Conservation (phyloP, 352 stramenopile genomes). For the Globisporangium lucens region DNA sequence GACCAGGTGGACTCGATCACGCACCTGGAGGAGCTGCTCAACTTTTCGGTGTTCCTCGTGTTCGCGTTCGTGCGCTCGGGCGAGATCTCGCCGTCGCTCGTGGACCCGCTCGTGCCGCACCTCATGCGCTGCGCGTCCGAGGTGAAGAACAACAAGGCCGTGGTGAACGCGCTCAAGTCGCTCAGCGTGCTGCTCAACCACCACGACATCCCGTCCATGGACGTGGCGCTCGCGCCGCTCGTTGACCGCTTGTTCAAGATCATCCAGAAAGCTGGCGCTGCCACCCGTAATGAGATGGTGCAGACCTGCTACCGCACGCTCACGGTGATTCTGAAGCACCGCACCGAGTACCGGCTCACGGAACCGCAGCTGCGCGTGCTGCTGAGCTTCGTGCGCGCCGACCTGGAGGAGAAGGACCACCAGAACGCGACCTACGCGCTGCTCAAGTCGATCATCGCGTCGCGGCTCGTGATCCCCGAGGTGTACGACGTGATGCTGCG, state of each 20-base stretch:
- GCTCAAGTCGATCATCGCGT: slow-evolving; percentile 90
- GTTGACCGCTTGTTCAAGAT: slow-evolving; percentile 93
- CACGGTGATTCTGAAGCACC: slow-evolving; percentile 85
- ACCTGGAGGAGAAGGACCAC: slow-evolving; percentile 92
- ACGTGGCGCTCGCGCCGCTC: slow-evolving; percentile 71
- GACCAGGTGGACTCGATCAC: slow-evolving; percentile 52
- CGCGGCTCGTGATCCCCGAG: slow-evolving; percentile 90
- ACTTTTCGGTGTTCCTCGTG: slow-evolving; percentile 77
- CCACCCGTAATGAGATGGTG: slow-evolving; percentile 93
- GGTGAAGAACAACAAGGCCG: slow-evolving; percentile 89
- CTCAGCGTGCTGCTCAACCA: slow-evolving; percentile 87
- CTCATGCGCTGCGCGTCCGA: slow-evolving; percentile 90
- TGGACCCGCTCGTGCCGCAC: slow-evolving; percentile 91
- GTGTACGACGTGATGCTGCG: slow-evolving; percentile 96
- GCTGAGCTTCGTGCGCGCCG: slow-evolving; percentile 89
- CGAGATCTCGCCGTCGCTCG: slow-evolving; percentile 40
- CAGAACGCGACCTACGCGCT: slow-evolving; percentile 94
- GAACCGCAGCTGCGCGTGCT: slow-evolving; percentile 83
- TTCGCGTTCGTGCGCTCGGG: slow-evolving; percentile 62
- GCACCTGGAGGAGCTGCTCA: slow-evolving; percentile 83
- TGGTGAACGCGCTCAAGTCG: slow-evolving; percentile 93
- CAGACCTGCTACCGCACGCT: slow-evolving; percentile 95
- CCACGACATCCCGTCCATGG: slow-evolving; percentile 87
- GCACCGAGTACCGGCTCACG: slow-evolving; percentile 47
- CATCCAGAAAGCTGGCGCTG: slow-evolving; percentile 82